These are phyloP conservation scores for Suhomyces ambrosiae DNA, from an alignment of 1,139 yeast species.

Conservation along the genomic window DNA sequence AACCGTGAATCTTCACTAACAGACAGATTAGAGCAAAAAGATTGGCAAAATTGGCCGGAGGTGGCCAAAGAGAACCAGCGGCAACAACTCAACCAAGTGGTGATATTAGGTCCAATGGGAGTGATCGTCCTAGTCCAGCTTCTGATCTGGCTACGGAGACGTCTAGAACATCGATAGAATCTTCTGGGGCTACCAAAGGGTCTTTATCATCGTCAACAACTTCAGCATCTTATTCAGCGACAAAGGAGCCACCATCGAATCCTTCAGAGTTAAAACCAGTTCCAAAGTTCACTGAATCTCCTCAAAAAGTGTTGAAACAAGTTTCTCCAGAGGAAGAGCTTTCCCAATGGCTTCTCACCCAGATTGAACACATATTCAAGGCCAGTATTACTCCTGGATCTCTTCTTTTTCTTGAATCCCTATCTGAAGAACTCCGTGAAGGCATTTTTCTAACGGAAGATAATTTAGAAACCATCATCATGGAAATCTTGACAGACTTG, in stretches of 20 bases:
- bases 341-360: constrained; percentile 31
- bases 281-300: neutral
- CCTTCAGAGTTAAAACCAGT: neutral
- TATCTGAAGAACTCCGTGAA: constrained; percentile 39
- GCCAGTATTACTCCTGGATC: constrained; percentile 31
- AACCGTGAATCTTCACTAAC: constrained; percentile 8
- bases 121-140: too few species aligned
- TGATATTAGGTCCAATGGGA: too few species aligned
- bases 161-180: too few species aligned
- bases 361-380: constrained; percentile 42
- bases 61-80: too few species aligned
- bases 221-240: too few species aligned
- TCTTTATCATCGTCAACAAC: too few species aligned
- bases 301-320: neutral
- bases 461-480: constrained; percentile 50
- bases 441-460: constrained; percentile 26
- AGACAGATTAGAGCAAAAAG: constrained; percentile 56
- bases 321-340: constrained; percentile 22
- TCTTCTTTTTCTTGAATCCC: constrained; percentile 36
- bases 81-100: too few species aligned
- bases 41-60: constrained; percentile 48
- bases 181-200: too few species aligned
- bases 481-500: constrained; percentile 56
- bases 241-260: too few species aligned
- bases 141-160: too few species aligned